A percentile compares a stretch with the other conserved stretches of the same genome.
Conservation (phyloP, 352 stramenopile species). For the Pythium dissotocum region DNA sequence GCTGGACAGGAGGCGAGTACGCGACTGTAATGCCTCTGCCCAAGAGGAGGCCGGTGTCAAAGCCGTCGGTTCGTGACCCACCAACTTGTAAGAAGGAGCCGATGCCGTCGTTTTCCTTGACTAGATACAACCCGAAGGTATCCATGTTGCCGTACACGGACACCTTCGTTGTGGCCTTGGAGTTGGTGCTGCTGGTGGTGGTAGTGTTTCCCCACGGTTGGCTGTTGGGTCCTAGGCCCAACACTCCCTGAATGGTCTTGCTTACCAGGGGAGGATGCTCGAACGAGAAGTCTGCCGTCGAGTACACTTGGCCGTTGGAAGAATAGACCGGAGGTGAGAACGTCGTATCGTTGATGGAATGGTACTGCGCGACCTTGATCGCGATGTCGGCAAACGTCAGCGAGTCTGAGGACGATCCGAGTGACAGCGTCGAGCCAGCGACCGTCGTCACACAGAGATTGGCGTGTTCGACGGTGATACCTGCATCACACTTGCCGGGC, state of each 20-base stretch:
- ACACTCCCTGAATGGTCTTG: no score
- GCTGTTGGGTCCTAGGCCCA: constrained; percentile 3
- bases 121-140: constrained; percentile 11
- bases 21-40: not conserved
- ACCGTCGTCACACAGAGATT: not conserved
- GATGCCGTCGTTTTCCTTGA: not conserved
- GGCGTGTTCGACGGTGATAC: not conserved
- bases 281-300: not conserved
- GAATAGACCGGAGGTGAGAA: no score
- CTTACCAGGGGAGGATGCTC: no score
- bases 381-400: not conserved
- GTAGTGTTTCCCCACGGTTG: no score
- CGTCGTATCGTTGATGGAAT: not conserved
- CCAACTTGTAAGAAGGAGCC: constrained; percentile 3
- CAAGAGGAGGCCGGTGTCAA: not conserved
- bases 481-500: not conserved
- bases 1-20: not conserved
- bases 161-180: no score
- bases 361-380: not conserved
- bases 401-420: not conserved
- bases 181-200: no score
- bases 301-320: not conserved
- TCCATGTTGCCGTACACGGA: not conserved
- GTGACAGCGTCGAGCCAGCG: not conserved
- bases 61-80: not conserved